A percentile compares a stretch with the other conserved stretches of the same genome.
Conservation (phyloP, 345 rosid genomes). For the Eucalyptus albens region DNA sequence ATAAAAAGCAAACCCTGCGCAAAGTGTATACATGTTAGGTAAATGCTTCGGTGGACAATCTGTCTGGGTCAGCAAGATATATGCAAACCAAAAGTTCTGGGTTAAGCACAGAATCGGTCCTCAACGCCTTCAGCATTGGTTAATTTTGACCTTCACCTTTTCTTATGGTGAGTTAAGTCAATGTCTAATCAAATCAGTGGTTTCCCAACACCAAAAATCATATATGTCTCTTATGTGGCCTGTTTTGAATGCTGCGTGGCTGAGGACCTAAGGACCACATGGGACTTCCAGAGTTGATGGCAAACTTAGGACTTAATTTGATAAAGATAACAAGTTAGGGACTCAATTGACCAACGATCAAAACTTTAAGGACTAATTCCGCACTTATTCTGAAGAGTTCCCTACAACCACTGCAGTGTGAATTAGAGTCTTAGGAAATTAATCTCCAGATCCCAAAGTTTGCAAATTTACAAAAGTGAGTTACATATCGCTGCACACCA, state of each 20-base stretch:
- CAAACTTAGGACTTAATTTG: not conserved
- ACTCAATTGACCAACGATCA: not conserved
- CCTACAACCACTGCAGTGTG: not conserved
- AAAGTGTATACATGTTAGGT: not conserved
- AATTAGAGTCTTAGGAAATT: not conserved
- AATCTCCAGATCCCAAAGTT: not conserved
- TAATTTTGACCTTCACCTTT: not conserved
- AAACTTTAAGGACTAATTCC: not conserved
- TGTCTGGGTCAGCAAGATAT: not conserved
- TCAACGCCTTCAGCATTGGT: not conserved
- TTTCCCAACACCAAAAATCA: not conserved
- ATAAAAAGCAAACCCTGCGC: constrained; percentile 44
- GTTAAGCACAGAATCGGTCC: not conserved
- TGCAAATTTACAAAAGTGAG: not conserved
- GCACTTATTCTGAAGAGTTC: not conserved
- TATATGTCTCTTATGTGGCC: not conserved
- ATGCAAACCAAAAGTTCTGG: not conserved
- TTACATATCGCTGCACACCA: not conserved
- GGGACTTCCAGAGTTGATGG: not conserved
- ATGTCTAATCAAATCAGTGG: not conserved
- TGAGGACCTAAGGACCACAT: not conserved
- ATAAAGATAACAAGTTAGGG: not conserved
- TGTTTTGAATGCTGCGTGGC: not conserved
- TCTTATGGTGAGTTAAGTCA: not conserved
- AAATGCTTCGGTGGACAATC: not conserved